A percentile compares a stretch with the other conserved stretches of the same genome.
These are phyloP conservation scores for Solanum pimpinellifolium DNA, from an alignment of 257 asterid genomes.

Conservation along the genomic window DNA sequence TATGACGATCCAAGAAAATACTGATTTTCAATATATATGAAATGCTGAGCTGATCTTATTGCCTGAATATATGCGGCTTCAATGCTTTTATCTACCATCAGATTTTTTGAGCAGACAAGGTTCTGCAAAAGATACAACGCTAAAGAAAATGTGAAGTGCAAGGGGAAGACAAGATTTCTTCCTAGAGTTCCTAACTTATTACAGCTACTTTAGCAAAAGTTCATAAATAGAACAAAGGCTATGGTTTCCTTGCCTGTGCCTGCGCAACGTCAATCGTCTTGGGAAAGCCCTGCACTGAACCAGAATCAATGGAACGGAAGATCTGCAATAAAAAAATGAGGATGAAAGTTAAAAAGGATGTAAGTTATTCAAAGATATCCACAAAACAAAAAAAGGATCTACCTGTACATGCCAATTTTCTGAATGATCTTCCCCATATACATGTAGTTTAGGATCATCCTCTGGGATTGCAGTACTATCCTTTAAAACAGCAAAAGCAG, in stretches of 20 bases:
- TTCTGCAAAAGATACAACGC: conserved; percentile 31
- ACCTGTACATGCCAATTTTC: conserved; percentile 97
- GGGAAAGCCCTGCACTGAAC: conserved; percentile 77
- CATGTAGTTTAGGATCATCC: conserved; percentile 61
- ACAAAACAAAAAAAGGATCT: not conserved
- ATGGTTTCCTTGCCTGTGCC: conserved; percentile 36
- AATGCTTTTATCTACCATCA: conserved; percentile 75
- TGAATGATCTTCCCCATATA: conserved; percentile 38
- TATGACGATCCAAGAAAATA: conserved; percentile 91
- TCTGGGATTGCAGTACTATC: conserved; percentile 39
- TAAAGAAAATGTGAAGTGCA: not conserved
- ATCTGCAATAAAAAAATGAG: conserved; percentile 33
- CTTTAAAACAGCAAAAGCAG: conserved; percentile 35
- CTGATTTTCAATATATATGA: conserved; percentile 81
- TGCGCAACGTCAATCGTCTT: conserved; percentile 41
- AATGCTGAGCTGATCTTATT: conserved; percentile 85
- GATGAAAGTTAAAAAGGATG: not conserved
- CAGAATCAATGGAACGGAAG: conserved; percentile 92
- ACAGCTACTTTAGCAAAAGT: not conserved
- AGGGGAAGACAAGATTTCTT: not conserved
- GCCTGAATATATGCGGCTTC: conserved; percentile 86
- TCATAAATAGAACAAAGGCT: not conserved
- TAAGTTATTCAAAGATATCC: conserved; percentile 8
- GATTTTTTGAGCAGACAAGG: conserved; percentile 54
- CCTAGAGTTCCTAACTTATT: not conserved